These are phyloP conservation scores for Vitis labrusca DNA, from an alignment of 164 flowering plant genomes.

Conservation along the genomic window DNA sequence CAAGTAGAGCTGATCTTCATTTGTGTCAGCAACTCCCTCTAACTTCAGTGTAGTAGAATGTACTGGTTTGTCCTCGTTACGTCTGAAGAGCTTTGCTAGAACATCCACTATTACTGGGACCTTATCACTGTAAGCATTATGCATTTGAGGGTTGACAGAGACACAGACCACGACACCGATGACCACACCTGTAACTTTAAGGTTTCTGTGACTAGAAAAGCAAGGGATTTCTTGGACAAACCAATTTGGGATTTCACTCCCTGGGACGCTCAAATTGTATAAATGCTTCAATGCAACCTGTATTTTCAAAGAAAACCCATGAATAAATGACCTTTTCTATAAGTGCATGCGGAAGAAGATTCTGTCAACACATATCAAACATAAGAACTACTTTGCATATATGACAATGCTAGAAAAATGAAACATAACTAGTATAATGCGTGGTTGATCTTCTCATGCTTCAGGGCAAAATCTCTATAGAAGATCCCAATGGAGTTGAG, in stretches of 20 bases:
- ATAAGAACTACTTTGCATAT: too few relatives aligned
- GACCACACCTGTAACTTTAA: conserved; percentile 25
- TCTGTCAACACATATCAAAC: too few relatives aligned
- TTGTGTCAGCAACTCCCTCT: conserved; percentile 30
- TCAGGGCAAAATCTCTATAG: too few relatives aligned
- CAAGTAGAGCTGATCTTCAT: conserved; percentile 33
- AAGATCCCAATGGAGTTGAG: too few relatives aligned
- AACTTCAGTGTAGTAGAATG: conserved; percentile 19
- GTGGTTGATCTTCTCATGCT: too few relatives aligned
- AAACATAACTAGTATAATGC: too few relatives aligned
- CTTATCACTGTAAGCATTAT: conserved; percentile 15
- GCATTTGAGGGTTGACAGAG: conserved; percentile 23
- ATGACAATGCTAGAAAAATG: too few relatives aligned
- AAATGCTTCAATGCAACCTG: conserved; percentile 32
- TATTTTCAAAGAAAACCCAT: not conserved
- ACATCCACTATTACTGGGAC: conserved; percentile 28
- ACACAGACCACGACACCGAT: conserved; percentile 39
- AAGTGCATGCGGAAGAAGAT: too few relatives aligned
- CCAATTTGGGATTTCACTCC: conserved; percentile 43
- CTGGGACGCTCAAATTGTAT: conserved; percentile 30
- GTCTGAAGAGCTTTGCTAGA: conserved; percentile 29
- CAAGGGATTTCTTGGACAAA: conserved; percentile 17
- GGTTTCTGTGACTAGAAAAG: conserved; percentile 22
- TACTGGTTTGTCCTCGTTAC: not conserved
- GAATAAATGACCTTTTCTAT: too few relatives aligned